A percentile compares a stretch with the other conserved stretches of the same genome.
Evolutionary conservation across 208 protist species (phyloP).

Genomic region (Acanthamoeba divionensis): DNA sequence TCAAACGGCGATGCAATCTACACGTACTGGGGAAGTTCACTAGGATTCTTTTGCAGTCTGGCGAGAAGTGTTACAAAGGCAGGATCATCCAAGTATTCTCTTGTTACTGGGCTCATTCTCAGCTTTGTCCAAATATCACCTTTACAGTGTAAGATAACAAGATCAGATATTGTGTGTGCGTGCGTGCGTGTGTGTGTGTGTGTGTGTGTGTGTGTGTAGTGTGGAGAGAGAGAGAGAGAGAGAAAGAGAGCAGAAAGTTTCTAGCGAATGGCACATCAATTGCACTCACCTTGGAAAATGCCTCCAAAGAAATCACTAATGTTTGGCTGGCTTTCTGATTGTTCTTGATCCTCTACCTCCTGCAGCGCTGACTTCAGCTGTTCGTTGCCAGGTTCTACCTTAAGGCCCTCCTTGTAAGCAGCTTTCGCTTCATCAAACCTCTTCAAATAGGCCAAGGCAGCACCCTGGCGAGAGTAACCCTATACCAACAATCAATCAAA

Average conservation of each 20-base stretch:
- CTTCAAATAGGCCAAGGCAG: slow-evolving; percentile 65
- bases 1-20: background rate
- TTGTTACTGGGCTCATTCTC: background rate
- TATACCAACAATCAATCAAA: background rate
- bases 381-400: slow-evolving; percentile 60
- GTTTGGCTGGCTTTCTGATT: background rate
- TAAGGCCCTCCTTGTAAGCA: slow-evolving; percentile 64
- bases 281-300: background rate
- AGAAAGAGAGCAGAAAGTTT: background rate
- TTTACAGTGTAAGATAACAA: background rate
- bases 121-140: slow-evolving; percentile 54
- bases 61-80: slow-evolving; percentile 42
- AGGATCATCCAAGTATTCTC: slow-evolving; percentile 39
- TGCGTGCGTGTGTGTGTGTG: too few relatives aligned
- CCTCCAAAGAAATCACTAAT: background rate
- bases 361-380: slow-evolving; percentile 37
- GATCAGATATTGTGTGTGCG: background rate
- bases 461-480: slow-evolving; percentile 76
- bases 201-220: too few relatives aligned
- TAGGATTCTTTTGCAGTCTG: slow-evolving; percentile 27
- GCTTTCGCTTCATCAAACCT: slow-evolving; percentile 58
- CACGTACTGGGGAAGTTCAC: background rate
- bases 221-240: background rate
- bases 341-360: slow-evolving; percentile 22
- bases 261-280: background rate